Conservation (phyloP, 768 basidiomycete species). For the Phylloporus sp. region DNA sequence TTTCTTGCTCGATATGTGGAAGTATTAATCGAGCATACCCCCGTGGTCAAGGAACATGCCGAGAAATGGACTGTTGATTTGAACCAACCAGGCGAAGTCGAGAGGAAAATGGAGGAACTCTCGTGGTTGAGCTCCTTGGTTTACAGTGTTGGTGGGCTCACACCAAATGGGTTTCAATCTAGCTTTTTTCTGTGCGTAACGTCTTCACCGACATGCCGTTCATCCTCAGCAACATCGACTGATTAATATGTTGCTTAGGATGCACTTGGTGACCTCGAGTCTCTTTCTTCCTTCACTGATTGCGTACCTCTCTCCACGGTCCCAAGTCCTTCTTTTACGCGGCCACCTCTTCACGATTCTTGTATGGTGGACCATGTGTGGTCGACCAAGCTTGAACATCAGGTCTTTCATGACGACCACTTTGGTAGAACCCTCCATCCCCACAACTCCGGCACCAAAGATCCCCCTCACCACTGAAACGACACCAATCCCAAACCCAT, state of each 20-base stretch:
- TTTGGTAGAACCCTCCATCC: constrained; percentile 13
- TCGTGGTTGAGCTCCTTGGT: constrained; percentile 48
- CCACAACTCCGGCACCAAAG: background rate
- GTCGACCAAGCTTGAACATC: constrained; percentile 28
- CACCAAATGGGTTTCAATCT: constrained; percentile 40
- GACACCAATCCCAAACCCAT: constrained; percentile 29
- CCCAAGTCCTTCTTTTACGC: constrained; percentile 25
- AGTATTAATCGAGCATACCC: background rate
- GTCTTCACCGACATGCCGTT: background rate
- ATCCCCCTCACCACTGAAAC: constrained; percentile 7
- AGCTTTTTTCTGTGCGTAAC: constrained; percentile 47
- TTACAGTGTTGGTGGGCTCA: constrained; percentile 53
- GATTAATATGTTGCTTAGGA: constrained; percentile 7
- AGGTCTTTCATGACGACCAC: constrained; percentile 26
- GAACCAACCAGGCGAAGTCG: constrained; percentile 33
- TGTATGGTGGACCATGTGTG: constrained; percentile 27
- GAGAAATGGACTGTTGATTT: constrained; percentile 41
- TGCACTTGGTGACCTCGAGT: constrained; percentile 27
- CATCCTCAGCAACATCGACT: background rate
- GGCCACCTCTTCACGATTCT: constrained; percentile 25
- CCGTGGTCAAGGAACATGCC: constrained; percentile 18
- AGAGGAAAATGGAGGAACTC: constrained; percentile 61
- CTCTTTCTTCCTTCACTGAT: constrained; percentile 25
- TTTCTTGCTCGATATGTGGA: constrained; percentile 20
- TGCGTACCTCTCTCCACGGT: constrained; percentile 4